Base-by-base conservation (phyloP, 2,329 filamentous ascomycete species). In the Apiospora marii region DNA sequence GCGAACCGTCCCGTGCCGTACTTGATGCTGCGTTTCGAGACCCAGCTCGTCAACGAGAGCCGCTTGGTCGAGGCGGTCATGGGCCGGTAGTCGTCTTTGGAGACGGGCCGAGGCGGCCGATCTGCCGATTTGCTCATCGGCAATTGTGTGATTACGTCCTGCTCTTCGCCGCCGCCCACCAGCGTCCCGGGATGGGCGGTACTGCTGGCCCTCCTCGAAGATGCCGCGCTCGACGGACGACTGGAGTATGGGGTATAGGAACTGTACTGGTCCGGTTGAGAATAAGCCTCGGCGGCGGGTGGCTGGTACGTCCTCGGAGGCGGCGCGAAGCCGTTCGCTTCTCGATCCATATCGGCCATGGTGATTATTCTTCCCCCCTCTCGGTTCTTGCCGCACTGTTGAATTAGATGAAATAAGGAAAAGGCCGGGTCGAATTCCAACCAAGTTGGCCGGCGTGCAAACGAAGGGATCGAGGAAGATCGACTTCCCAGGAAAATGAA, bases 1-100 rank as follows among this genome's bases (percentile, higher is more conserved):
- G 83, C 79, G 72, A 84, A 76, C 71, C 82, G 86, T 0, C 86
- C 86, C 34, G 76, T 82, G 10, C 83, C 86, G 72, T 87, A 87
- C 77, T 88, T 88, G 76, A 87, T 83, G 19, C 80, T 79, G 69
- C 82, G 80, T 67, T 78, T 81, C 46, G 79, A 80, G 22, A 74
- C 74, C n/a, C 79, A 74, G 24, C 79, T 83, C 4, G 79, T 78
- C 73, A 81, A 82, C 0, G 84, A 85, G 5, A 81, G 75, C 46
- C 79, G 77, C 74, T 76, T 82, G 4, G 80, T 81, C n/a, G 83
- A 83, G 24, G 78, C 76, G 1, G 81, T 81, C 64, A 79, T 76
- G 6, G 79, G 81, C 67, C 78, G 48, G 12, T 43, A 41, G 16
- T 46, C 14, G 5, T 68, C 67, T 10, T 44, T 48, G 44, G 67